These are phyloP conservation scores for Pisolithus albus DNA, from an alignment of 768 basidiomycete genomes.

Conservation along the genomic window DNA sequence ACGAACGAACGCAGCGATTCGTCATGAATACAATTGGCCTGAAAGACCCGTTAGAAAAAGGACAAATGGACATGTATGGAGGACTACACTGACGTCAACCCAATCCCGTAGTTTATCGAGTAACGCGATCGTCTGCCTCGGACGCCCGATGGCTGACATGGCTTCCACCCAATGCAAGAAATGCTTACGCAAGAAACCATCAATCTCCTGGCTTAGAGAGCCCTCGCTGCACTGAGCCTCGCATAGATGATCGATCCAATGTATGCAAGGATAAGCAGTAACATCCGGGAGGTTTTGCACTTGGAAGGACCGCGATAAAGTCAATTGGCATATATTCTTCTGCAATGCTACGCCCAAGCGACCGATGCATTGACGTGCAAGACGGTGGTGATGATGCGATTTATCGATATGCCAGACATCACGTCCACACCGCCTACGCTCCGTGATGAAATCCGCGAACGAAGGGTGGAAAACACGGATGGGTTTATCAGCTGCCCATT, in stretches of 20 bases:
- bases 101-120: slow-evolving; percentile 22
- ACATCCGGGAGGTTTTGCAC: slow-evolving; percentile 17
- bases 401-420: slow-evolving; percentile 26
- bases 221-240: background rate
- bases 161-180: slow-evolving; percentile 30
- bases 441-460: slow-evolving; percentile 29
- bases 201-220: slow-evolving; percentile 10
- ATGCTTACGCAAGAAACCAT: slow-evolving; percentile 16
- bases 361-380: slow-evolving; percentile 21
- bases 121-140: slow-evolving; percentile 26
- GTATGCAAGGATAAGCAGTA: slow-evolving; percentile 17
- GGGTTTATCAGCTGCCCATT: slow-evolving; percentile 21
- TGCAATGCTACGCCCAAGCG: slow-evolving; percentile 11
- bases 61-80: background rate
- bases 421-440: slow-evolving; percentile 21
- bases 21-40: slow-evolving; percentile 12
- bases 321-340: slow-evolving; percentile 21
- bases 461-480: slow-evolving; percentile 29
- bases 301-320: slow-evolving; percentile 14
- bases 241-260: slow-evolving; percentile 28
- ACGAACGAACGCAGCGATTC: slow-evolving; percentile 13
- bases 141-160: slow-evolving; percentile 24
- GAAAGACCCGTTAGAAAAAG: background rate
- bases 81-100: slow-evolving; percentile 15
- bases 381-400: slow-evolving; percentile 12